A percentile compares a stretch with the other conserved stretches of the same genome.
Conservation (phyloP, 352 stramenopile species). For the Phytopythium montanum region DNA sequence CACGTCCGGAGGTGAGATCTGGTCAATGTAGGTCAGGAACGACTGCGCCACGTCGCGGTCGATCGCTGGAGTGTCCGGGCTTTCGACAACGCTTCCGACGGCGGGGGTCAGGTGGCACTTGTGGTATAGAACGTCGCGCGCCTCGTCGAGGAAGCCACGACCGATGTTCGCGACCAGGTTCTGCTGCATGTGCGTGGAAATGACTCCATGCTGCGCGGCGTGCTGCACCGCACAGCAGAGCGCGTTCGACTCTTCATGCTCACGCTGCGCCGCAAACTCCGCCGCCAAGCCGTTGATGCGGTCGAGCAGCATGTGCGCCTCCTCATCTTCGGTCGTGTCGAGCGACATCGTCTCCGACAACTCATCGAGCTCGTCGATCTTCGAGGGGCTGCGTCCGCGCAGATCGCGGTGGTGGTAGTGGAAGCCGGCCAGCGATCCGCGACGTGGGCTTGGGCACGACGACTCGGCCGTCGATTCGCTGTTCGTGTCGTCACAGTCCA, state of each 20-base stretch:
- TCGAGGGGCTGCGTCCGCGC: constrained; percentile 2
- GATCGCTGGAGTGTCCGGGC: constrained; percentile 27
- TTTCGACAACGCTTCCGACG: constrained; percentile 60
- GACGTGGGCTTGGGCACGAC: constrained; percentile 63
- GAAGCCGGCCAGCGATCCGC: constrained; percentile 31
- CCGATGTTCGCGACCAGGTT: constrained; percentile 63
- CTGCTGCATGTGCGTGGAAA: constrained; percentile 63
- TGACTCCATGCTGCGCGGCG: constrained; percentile 53
- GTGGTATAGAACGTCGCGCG: constrained; percentile 77
- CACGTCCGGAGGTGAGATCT: constrained; percentile 49
- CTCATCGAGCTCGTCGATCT: constrained; percentile 38
- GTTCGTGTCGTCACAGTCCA: constrained; percentile 72
- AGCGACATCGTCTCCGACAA: constrained; percentile 49
- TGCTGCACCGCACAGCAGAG: constrained; percentile 72
- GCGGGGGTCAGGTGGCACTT: constrained; percentile 76
- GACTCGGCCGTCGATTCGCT: constrained; percentile 73
- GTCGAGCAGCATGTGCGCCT: constrained; percentile 63
- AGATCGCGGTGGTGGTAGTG: constrained; percentile 19
- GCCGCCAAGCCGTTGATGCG: constrained; percentile 57
- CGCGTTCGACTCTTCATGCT: constrained; percentile 67
- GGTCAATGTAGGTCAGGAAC: constrained; percentile 55
- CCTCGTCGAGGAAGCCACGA: constrained; percentile 56
- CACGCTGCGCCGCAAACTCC: constrained; percentile 64
- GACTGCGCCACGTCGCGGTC: constrained; percentile 27
- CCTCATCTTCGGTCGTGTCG: constrained; percentile 58